Evolutionary conservation across 371 early-diverging fungal genomes (phyloP), one percentile per base, ranked within the genome.

Genomic region (Parasitella parasitica): DNA sequence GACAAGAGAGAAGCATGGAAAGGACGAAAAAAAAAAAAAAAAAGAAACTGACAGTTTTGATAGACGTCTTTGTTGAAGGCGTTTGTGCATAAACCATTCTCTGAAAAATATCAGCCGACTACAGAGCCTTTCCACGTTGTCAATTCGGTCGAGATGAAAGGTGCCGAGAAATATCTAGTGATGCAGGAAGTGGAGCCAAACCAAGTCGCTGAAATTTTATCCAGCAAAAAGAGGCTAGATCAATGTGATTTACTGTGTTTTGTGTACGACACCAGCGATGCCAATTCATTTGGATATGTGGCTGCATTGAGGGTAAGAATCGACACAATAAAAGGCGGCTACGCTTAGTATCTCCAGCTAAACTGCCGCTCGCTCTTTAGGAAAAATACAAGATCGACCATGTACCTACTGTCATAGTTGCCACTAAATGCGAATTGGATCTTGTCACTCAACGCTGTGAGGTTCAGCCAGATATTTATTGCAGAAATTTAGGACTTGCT

Each of bases 181-280:
- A 85, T 98, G 89, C 92, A 96, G 73, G 97, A 97, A 68, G 88
- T 93, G 63, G 94, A 94, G 6, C 76, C 88, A 1, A 86, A 83
- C 36, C 81, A 86, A 55, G 93, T 93, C 57, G 79, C 87, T 6
- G 94, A 93, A 57, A 82, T 94, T 16, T 73, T 95, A 13, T 88
- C 87, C 61, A 90, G 87, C 75, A 88, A 83, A 62, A 86, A 86
- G 57, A 86, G 84, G 57, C 74, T 97, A 16, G 96, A 94, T 46
- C 81, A 84, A 35, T 96, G 95, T 71, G 98, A 98, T 72, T 81
- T 97, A 3, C 70, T 97, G 22, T 92, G 94, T 59, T 90, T 97
- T 72, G 95, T 96, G 1, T 98, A 96, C 70, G 97, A 98, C 66
- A 89, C 94, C 2, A 91, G 91, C 71, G 96, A 97, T 74, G 91